A percentile compares a stretch with the other conserved stretches of the same genome.
Conservation (phyloP, 179 eudicot species). For the Heliamphora ciliata region DNA sequence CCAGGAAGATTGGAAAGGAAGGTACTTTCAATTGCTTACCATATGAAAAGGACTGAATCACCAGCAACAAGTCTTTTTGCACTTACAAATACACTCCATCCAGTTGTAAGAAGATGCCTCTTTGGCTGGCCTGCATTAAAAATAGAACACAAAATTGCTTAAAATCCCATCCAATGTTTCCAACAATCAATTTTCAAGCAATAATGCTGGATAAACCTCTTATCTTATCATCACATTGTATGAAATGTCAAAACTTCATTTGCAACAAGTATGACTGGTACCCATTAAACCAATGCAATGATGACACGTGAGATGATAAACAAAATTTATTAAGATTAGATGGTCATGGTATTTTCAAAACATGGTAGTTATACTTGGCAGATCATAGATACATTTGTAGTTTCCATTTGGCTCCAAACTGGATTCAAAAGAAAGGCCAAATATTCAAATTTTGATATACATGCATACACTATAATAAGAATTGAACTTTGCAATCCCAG, state of each 20-base stretch:
- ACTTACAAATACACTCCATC: slow-evolving; percentile 74
- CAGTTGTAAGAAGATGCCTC: slow-evolving; percentile 69
- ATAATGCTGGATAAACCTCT: too few relatives aligned
- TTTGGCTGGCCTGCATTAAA: slow-evolving; percentile 58
- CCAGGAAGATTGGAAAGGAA: not conserved
- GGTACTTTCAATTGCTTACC: slow-evolving; percentile 26
- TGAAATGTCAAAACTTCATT: too few relatives aligned
- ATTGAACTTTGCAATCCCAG: not conserved
- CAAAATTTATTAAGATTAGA: too few relatives aligned
- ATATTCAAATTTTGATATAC: not conserved
- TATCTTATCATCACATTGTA: too few relatives aligned
- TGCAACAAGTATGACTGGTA: too few relatives aligned
- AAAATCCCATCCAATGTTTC: not conserved
- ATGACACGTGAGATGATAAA: too few relatives aligned
- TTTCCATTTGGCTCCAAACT: not conserved
- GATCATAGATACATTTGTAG: not conserved
- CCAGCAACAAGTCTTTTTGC: slow-evolving; percentile 68
- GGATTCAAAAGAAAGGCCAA: not conserved
- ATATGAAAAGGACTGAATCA: slow-evolving; percentile 62
- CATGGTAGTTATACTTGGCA: not conserved
- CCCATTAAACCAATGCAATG: too few relatives aligned
- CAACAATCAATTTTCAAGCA: slow-evolving; percentile 6
- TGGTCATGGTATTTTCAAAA: too few relatives aligned
- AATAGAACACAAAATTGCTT: not conserved
- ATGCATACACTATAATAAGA: not conserved